These are phyloP conservation scores for Podosphaera aphanis DNA, from an alignment of 2,329 filamentous ascomycete species.

Conservation along the genomic window DNA sequence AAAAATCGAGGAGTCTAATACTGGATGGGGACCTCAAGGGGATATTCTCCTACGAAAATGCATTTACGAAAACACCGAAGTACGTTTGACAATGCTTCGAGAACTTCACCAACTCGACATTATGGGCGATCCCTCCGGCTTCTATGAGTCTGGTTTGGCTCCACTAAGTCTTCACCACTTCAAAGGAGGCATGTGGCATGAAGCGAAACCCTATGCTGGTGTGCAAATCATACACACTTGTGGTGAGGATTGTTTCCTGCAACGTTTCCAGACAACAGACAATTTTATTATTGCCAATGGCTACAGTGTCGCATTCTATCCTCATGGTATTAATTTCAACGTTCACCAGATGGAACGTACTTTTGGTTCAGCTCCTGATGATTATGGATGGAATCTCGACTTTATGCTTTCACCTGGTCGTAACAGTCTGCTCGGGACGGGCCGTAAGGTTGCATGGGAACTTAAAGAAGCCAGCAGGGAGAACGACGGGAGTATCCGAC, in stretches of 20 bases:
- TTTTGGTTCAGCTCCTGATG: conserved; percentile 11
- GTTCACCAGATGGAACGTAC: conserved; percentile 14
- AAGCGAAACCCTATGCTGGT: conserved; percentile 10
- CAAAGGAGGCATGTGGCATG: conserved; percentile 29
- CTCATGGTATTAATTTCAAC: conserved; percentile 13
- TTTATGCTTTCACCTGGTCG: conserved; percentile 27
- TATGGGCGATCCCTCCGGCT: conserved; percentile 12
- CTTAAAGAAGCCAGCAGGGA: conserved; percentile 25
- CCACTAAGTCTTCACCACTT: conserved; percentile 15
- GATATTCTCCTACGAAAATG: conserved; percentile 15
- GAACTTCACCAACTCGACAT: conserved; percentile 15
- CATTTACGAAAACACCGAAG: conserved; percentile 15
- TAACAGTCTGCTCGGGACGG: conserved; percentile 23
- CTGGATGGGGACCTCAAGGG: conserved; percentile 28
- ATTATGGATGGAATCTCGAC: conserved; percentile 18
- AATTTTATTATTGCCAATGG: conserved; percentile 14
- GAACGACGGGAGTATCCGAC: conserved; percentile 26
- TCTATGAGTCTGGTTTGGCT: conserved; percentile 13
- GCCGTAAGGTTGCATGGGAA: conserved; percentile 30
- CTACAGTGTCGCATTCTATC: conserved; percentile 14
- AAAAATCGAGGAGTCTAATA: conserved; percentile 30
- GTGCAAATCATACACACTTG: conserved; percentile 13
- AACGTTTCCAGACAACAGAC: conserved; percentile 13
- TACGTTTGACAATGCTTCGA: conserved; percentile 12
- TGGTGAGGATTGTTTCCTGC: conserved; percentile 15